Base-by-base conservation (phyloP, 2,329 filamentous ascomycete species). In the Gnomoniopsis sp. region DNA sequence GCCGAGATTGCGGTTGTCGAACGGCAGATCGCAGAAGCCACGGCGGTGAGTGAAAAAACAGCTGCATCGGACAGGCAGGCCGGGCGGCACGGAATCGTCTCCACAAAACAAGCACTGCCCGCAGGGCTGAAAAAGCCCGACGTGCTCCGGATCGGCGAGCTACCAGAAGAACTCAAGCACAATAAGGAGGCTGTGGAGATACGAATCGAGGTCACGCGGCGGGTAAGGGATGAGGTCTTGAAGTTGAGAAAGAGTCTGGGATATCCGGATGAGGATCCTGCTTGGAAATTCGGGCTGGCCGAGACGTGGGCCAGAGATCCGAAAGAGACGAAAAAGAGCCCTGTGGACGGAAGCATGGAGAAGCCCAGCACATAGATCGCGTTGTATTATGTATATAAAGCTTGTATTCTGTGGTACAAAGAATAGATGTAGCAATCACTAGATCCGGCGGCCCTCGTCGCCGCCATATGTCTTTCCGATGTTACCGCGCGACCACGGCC, bases 211-310 rank as follows among this genome's bases (percentile, higher is more conserved):
- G 91, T 93, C 51, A 91, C 93, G 2, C 80, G 81, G 71, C 82
- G 88, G 60, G 85, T 98, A 36, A 82, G 95, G 51, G 82, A 89
- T 57, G 89, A 96, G 70, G 88, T 99, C 2, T 74, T 93, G 53
- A 90, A 91, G 67, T 80, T 98, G 22, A 82, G 93, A 62, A 80
- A 84, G 63, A 81, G 81, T 48, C 76, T 89, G 59, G 93, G 92
- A 1, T 85, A 89, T 62, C 83, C 89, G 1, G 91, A 96, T 60
- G 88, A 96, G 65, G 90, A 96, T 65, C 87, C 89, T 0, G 53
- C 48, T 14, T 47, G 49, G 53, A 87, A 89, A 65, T 82, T 87
- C 50, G 88, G 86, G 10, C 74, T 93, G 30, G 91, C 89, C 0
- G 90, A 93, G 72, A 96, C 92, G 1, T 98, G 91, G 88, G 77